Evolutionary conservation across 371 early-diverging fungal genomes (phyloP).

Genomic region (Mucor circinelloides): DNA sequence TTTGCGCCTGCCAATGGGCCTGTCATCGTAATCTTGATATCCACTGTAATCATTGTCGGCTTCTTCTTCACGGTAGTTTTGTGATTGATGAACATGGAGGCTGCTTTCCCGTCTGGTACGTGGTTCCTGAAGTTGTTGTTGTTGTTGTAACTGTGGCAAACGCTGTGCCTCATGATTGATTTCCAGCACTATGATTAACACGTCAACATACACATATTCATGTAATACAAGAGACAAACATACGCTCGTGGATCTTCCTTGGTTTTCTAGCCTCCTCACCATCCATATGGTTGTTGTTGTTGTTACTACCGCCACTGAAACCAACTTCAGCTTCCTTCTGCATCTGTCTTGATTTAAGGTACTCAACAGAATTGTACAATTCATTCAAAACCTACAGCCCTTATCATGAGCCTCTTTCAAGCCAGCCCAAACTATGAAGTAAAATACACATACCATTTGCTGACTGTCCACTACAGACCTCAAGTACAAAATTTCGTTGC

Average conservation of each 20-base stretch:
- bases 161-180: neutral
- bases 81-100: neutral
- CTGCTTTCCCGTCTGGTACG: neutral
- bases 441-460: constrained; percentile 9
- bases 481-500: constrained; percentile 16
- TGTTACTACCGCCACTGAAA: neutral
- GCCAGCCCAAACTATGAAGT: neutral
- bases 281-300: neutral
- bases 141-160: too few relatives aligned
- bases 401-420: neutral
- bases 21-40: too few relatives aligned
- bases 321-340: neutral
- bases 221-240: neutral
- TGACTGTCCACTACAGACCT: constrained; percentile 9
- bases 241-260: constrained; percentile 27
- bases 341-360: constrained; percentile 1
- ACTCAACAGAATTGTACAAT: constrained; percentile 4
- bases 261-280: constrained; percentile 11
- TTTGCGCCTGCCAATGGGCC: neutral
- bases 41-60: too few relatives aligned
- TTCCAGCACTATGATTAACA: neutral
- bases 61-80: neutral
- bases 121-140: neutral
- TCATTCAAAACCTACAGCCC: constrained; percentile 13
- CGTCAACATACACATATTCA: neutral